Evolutionary conservation across 1,284 basidiomycete genomes (phyloP).

Genomic region (Fistulina hepatica): DNA sequence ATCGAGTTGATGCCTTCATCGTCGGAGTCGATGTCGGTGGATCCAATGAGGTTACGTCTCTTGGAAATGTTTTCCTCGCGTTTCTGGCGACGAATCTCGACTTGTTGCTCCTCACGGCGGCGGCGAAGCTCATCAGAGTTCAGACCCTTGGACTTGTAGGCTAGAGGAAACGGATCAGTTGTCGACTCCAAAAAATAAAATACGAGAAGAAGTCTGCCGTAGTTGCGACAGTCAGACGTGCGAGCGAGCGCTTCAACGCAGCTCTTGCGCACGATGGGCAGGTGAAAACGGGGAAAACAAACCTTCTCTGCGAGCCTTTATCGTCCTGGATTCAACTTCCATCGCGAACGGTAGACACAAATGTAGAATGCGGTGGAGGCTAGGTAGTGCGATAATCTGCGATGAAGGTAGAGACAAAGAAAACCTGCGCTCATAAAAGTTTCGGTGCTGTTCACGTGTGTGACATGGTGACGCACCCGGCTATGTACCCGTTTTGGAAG

Average conservation of each 20-base stretch:
- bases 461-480: constrained; percentile 1
- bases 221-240: no score
- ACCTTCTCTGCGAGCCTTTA: constrained; percentile 59
- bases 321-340: constrained; percentile 45
- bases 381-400: constrained; percentile 3
- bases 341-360: no score
- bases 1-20: constrained; percentile 59
- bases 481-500: background rate
- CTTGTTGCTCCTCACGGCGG: constrained; percentile 92
- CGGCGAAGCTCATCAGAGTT: constrained; percentile 85
- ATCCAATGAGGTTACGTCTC: constrained; percentile 82
- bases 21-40: constrained; percentile 70
- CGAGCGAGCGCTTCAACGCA: no score
- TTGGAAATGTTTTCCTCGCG: constrained; percentile 96
- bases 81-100: constrained; percentile 94
- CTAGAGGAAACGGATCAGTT: constrained; percentile 29
- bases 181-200: background rate
- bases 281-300: constrained; percentile 19
- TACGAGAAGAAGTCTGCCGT: no score
- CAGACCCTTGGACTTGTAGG: constrained; percentile 63
- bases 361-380: no score
- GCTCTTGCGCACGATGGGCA: no score
- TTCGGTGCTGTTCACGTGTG: constrained; percentile 22
- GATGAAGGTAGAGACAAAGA: constrained; percentile 5
- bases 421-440: no score